Evolutionary conservation across 2,329 filamentous ascomycete genomes (phyloP), one percentile per base, ranked within the genome.

Genomic region (Colletotrichum caudatum): DNA sequence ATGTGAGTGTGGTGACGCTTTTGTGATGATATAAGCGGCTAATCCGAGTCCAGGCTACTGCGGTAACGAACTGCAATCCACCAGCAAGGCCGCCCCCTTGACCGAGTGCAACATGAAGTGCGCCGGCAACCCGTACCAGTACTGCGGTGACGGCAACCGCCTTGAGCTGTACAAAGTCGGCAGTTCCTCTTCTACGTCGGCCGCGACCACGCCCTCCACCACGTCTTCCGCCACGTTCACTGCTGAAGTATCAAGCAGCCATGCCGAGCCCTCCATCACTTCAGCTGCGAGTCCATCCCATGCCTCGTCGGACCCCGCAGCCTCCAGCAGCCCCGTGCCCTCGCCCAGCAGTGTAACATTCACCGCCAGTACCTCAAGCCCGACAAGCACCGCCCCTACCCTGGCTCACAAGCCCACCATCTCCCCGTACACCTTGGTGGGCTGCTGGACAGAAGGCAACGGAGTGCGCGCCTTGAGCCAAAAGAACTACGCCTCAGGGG

Each of bases 381-480:
- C 74, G 2, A 73, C 69, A 7, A 71, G n/a, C 35, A 58, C 57
- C 35, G 29, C 50, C 6, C 61, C 75, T 0, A 63, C 75, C 3
- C 74, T 74, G 5, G 73, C 74, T n/a, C 76, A 81, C 50, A 77
- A 76, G 57, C 78, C 81, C 0, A 78, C 76, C 11, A 73, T 80
- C 9, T 70, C 75, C 7, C 73, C 75, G 41, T 83, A 80, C 73
- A 76, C 76, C 9, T 76, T 82, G 29, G 76, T 81, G 20, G 83
- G 83, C 44, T 85, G 83, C 77, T 84, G 81, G 78, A 80, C 78
- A 3, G 82, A 85, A 67, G 78, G 80, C 16, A 70, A 76, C 12
- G 78, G 78, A 5, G 78, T 75, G 33, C 79, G 82, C 18, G 81
- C 82, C 3, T 78, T 84, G 14, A 67, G 72, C 29, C 76, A 77